Evolutionary conservation across 1,139 yeast genomes (phyloP).

Genomic region (Taphrina wiesneri): DNA sequence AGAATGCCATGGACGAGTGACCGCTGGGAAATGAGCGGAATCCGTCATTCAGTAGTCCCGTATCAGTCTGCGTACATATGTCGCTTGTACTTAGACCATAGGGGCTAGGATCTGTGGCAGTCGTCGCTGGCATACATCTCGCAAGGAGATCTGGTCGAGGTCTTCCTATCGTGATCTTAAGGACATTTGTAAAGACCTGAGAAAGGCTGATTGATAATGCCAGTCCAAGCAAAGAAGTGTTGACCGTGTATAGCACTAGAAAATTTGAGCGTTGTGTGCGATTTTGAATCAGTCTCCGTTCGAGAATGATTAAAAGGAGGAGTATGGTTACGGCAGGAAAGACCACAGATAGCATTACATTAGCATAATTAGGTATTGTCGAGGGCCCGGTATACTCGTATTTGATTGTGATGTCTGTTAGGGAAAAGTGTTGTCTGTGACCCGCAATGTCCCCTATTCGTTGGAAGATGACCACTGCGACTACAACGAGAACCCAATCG

Average conservation of each 20-base stretch:
- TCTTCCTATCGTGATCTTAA: constrained; percentile 73
- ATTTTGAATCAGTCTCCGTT: not conserved
- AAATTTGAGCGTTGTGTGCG: not conserved
- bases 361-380: constrained; percentile 54
- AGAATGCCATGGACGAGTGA: constrained; percentile 56
- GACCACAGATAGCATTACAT: constrained; percentile 49
- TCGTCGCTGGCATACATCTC: constrained; percentile 59
- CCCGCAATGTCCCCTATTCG: constrained; percentile 48
- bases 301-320: constrained; percentile 41
- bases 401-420: constrained; percentile 59
- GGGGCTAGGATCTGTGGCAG: constrained; percentile 10
- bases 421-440: constrained; percentile 54
- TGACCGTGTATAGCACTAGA: constrained; percentile 46
- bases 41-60: constrained; percentile 58
- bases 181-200: constrained; percentile 60
- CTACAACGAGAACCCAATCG: constrained; percentile 38
- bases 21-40: constrained; percentile 74
- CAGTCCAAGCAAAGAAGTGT: constrained; percentile 58
- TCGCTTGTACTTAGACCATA: constrained; percentile 37
- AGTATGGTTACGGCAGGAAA: constrained; percentile 51
- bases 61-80: constrained; percentile 50
- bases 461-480: constrained; percentile 44
- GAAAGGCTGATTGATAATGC: constrained; percentile 55
- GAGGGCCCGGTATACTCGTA: constrained; percentile 73
- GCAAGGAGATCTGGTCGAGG: constrained; percentile 76